A percentile compares a stretch with the other conserved stretches of the same genome.
These are phyloP conservation scores for Sporisorium graminicola DNA, from an alignment of 1,284 basidiomycete genomes.

Conservation along the genomic window DNA sequence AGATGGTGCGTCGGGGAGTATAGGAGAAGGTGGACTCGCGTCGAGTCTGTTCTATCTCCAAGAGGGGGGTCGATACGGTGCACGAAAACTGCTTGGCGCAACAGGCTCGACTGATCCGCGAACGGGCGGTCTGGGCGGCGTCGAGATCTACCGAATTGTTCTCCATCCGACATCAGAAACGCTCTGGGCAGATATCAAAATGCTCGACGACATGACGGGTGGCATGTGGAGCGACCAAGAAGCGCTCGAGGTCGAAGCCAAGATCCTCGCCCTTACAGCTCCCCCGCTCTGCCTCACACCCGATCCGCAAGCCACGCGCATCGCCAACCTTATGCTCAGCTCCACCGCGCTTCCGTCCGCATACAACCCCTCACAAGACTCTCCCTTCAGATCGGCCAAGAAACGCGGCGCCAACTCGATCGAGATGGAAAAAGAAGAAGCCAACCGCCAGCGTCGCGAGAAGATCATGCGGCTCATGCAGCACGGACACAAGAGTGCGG, in stretches of 20 bases:
- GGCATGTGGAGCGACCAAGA: slow-evolving; percentile 65
- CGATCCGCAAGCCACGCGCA: slow-evolving; percentile 62
- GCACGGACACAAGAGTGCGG: slow-evolving; percentile 40
- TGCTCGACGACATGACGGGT: slow-evolving; percentile 58
- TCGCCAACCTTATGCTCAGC: slow-evolving; percentile 65
- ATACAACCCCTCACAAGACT: slow-evolving; percentile 45
- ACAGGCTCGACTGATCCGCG: slow-evolving; percentile 19
- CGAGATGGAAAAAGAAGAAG: slow-evolving; percentile 58
- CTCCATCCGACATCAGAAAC: slow-evolving; percentile 63
- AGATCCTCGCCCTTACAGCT: slow-evolving; percentile 60
- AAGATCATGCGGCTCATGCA: slow-evolving; percentile 67
- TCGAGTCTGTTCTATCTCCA: slow-evolving; percentile 53
- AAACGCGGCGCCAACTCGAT: slow-evolving; percentile 57
- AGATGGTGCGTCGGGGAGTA: not conserved
- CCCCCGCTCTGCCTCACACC: slow-evolving; percentile 66
- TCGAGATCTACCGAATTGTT: slow-evolving; percentile 64
- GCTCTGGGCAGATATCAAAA: slow-evolving; percentile 64
- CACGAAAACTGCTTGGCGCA: slow-evolving; percentile 25
- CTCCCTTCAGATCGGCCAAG: slow-evolving; percentile 42
- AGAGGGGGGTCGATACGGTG: slow-evolving; percentile 58
- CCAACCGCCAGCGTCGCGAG: slow-evolving; percentile 49
- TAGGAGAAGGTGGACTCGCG: slow-evolving; percentile 22
- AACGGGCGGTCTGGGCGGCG: slow-evolving; percentile 40
- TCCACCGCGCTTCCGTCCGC: slow-evolving; percentile 57
- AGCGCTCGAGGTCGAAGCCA: slow-evolving; percentile 63